Evolutionary conservation across 31 red algal species (phyloP), one percentile per base, ranked within the genome.

Genomic region (Porphyra umbilicalis): DNA sequence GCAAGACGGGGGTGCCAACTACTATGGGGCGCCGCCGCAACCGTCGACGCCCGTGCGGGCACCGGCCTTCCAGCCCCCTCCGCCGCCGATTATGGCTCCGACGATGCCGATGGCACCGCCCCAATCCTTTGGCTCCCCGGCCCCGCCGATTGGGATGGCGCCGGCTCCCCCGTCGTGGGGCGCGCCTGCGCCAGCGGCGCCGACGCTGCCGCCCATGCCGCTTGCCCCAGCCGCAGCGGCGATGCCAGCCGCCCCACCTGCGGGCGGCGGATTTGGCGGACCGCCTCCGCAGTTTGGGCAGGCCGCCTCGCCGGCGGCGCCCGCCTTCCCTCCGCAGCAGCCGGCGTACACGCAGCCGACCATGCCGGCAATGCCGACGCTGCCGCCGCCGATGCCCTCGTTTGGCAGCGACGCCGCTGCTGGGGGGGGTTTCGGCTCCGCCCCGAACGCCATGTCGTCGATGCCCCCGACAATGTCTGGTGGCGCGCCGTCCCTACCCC

Each of bases 301-400:
- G 7, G 57, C 25, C 6, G 25, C 57, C 30, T 29, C 57, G 20
- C 57, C 57, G 25, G 25, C 2, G 57, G 0, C 25, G 13, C 57
- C 57, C 30, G 57, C 57, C 25, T 71, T 7, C 57, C 57, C 25
- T 18, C 57, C 29, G 35, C 76, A 38, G 35, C 35, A 46, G 35
- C 37, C 80, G 31, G 18, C 39, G 38, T 81, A 46, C 39, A 33
- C 71, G 0, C 82, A 33, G 77, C 77, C 76, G 33, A 74, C 77
- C 30, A 77, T 76, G 78, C 83, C 82, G 10, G 57, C 81, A 75
- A 77, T 79, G 13, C 83, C 88, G 35, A 31, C 83, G 37, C 81
- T 78, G 74, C 82, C 35, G 44, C 57, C 77, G 6, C 87, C 81
- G 35, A 84, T 89, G 87, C 81, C 87, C 10, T 77, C 76, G 4